phyloP scores from a whole-genome alignment of 164 flowering plant genomes.

The Magnolia officinalis region DNA sequence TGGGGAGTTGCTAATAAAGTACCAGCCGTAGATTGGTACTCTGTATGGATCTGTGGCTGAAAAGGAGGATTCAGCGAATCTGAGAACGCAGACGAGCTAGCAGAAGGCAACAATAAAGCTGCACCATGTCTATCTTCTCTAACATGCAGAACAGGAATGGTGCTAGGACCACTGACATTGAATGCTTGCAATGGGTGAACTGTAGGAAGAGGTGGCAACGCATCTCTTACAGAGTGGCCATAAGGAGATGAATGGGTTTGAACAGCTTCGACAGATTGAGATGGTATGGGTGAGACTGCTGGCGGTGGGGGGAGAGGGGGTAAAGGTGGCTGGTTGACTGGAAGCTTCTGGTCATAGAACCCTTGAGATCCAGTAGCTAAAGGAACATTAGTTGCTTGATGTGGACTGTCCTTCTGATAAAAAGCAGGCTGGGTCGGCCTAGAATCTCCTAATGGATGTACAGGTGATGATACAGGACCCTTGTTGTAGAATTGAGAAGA shows the following conservation, averaged over 20 bases:
- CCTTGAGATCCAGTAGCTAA: slow-evolving; percentile 48
- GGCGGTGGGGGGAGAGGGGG: slow-evolving; percentile 88
- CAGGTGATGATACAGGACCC: slow-evolving; percentile 31
- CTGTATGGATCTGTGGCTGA: slow-evolving; percentile 53
- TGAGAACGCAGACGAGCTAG: slow-evolving; percentile 13
- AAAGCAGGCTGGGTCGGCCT: slow-evolving; percentile 42
- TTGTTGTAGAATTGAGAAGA: slow-evolving; percentile 34
- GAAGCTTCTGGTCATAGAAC: slow-evolving; percentile 51
- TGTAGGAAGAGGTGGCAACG: slow-evolving; percentile 34
- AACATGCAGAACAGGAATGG: slow-evolving; percentile 8
- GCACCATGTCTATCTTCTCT: slow-evolving; percentile 24
- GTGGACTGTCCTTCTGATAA: slow-evolving; percentile 40
- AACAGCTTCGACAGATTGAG: slow-evolving; percentile 43
- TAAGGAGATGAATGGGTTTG: slow-evolving; percentile 47
- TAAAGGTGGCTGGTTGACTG: slow-evolving; percentile 70
- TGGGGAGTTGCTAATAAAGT: slow-evolving; percentile 27
- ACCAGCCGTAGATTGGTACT: slow-evolving; percentile 35
- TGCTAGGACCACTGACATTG: slow-evolving; percentile 24
- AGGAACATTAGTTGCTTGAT: slow-evolving; percentile 29
- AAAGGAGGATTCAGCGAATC: slow-evolving; percentile 19
- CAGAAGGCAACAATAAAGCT: slow-evolving; percentile 9
- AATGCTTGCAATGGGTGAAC: slow-evolving; percentile 44
- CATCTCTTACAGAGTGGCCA: slow-evolving; percentile 37
- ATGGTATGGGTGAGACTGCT: slow-evolving; percentile 41
- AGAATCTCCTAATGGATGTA: slow-evolving; percentile 36